Evolutionary conservation across 2,329 filamentous ascomycete genomes (phyloP).

Genomic region (Alternaria burnsii): DNA sequence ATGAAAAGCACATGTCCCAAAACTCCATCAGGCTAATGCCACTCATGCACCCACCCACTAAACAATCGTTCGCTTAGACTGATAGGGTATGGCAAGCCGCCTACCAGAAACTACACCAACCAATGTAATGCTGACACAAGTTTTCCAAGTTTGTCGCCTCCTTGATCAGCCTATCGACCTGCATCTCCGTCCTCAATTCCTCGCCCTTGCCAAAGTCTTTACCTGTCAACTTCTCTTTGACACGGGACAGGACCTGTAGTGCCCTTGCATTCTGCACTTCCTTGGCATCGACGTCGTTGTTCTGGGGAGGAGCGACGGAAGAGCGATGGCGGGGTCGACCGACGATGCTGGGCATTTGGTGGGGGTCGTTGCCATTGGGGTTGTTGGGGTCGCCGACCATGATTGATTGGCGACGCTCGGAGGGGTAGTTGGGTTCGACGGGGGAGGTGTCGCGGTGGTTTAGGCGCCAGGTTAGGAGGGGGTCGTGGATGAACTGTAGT

Average conservation of each 20-base stretch:
- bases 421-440: conserved; percentile 66
- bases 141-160: conserved; percentile 98
- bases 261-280: conserved; percentile 95
- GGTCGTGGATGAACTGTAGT: conserved; percentile 92
- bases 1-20: neutral
- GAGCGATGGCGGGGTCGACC: conserved; percentile 49
- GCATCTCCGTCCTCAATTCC: conserved; percentile 83
- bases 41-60: neutral
- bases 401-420: conserved; percentile 68
- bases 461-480: conserved; percentile 96
- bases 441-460: conserved; percentile 67
- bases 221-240: conserved; percentile 95
- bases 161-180: conserved; percentile 93
- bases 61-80: neutral
- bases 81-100: neutral
- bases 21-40: conserved; percentile 9
- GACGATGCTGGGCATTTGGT: conserved; percentile 39
- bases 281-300: conserved; percentile 56
- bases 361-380: conserved; percentile 23
- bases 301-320: conserved; percentile 38
- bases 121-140: conserved; percentile 97
- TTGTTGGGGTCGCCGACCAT: conserved; percentile 55
- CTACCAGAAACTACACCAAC: conserved; percentile 98
- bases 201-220: conserved; percentile 82
- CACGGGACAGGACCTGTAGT: conserved; percentile 86